Base-by-base conservation (phyloP, 768 basidiomycete species). In the Hydnomerulius pinastri region DNA sequence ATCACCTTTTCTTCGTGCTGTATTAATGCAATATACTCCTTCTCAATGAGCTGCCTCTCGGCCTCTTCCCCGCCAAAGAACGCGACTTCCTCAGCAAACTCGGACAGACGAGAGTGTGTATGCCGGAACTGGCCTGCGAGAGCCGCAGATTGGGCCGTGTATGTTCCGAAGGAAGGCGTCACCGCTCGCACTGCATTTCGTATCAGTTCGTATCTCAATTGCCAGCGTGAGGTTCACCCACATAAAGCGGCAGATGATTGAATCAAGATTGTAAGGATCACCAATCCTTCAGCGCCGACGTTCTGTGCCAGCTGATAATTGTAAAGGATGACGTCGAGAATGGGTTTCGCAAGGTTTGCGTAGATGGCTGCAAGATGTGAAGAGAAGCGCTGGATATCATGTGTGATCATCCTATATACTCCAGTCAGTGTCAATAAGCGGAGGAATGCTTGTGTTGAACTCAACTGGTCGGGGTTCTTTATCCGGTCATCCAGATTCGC, bases 401-500 rank as follows among this genome's bases (percentile, higher is more conserved):
- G 86, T 2, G 93, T 96, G 45, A 97, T 90, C 87, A 94, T 93
- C 74, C 89, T 93, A 60, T 1, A 6, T 24, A 33, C 29, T 23
- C 37, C 28, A 36, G 35, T 65, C 41, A 63, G 42, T 54, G 37
- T 25, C 17, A 13, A 33, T 35, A n/a, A 24, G 55, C 27, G 21
- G 24, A 28, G 25, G 15, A 35, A 21, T 2, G 23, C 12, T 17
- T 25, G 38, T 13, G 15, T n/a, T 4, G 36, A 24, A 63, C 79
- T 58, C 48, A 58, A 90, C 88, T 97, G 93, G 66, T 98, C 94
- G 13, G 92, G 88, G 59, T 98, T 97, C 76, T 93, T 93, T 43
- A 98, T 93, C 43, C 96, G 77, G 64, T 98, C 96, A 63, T 98
- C 95, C 59, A 98, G 71, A 66, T 97, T 97, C 37, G 90, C 93